Conservation (phyloP, 306 rosid species). For the Macrotyloma uniflorum region DNA sequence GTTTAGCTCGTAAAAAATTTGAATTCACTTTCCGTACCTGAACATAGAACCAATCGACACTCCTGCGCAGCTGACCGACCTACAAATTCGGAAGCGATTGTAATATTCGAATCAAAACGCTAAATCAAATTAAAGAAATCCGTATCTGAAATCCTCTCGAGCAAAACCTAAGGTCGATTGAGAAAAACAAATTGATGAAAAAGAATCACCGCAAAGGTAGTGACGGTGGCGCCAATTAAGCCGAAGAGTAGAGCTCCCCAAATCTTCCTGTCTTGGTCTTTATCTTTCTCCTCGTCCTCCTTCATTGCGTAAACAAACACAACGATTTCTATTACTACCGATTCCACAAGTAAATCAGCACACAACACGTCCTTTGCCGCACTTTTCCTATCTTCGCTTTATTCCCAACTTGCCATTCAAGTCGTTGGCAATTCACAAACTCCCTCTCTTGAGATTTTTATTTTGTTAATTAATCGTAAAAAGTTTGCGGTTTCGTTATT, state of each 20-base stretch:
- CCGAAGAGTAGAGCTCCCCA: constrained; percentile 87
- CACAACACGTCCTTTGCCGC: constrained; percentile 23
- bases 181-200: constrained; percentile 8
- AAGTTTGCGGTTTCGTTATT: not conserved
- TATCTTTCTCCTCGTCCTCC: constrained; percentile 48
- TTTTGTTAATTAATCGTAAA: not conserved
- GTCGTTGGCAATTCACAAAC: not conserved
- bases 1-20: not conserved
- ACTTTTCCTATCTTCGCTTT: constrained; percentile 1
- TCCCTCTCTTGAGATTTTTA: not conserved
- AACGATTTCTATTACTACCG: constrained; percentile 30
- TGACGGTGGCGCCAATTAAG: constrained; percentile 84
- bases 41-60: constrained; percentile 74
- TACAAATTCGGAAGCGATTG: constrained; percentile 47
- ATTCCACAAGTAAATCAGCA: constrained; percentile 43
- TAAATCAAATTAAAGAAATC: not conserved
- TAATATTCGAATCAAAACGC: constrained; percentile 15
- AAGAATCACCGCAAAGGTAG: constrained; percentile 72
- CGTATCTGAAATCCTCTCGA: not conserved
- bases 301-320: constrained; percentile 49
- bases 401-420: constrained; percentile 20
- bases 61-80: constrained; percentile 84
- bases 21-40: constrained; percentile 58
- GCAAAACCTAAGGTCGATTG: not conserved
- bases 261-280: constrained; percentile 56